These are phyloP conservation scores for Drechmeria coniospora DNA, from an alignment of 2,329 filamentous ascomycete genomes.

Conservation along the genomic window DNA sequence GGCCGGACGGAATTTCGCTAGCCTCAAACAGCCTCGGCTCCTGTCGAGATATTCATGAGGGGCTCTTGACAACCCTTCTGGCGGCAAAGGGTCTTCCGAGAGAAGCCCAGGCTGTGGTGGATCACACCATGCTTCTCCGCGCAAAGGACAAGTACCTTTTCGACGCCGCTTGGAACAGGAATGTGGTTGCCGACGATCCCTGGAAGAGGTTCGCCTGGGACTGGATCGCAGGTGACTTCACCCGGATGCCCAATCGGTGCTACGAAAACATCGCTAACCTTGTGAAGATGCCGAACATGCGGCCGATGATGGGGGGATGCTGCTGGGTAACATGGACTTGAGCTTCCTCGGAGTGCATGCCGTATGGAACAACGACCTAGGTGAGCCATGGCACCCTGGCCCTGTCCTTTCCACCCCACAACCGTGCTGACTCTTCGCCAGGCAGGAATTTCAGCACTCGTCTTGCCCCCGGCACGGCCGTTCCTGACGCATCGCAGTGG, in stretches of 20 bases:
- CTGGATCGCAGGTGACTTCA: constrained; percentile 46
- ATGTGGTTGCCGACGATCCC: constrained; percentile 53
- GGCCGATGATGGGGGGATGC: constrained; percentile 54
- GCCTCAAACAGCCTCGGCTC: constrained; percentile 26
- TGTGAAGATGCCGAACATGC: constrained; percentile 43
- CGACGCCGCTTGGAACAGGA: constrained; percentile 47
- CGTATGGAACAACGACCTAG: constrained; percentile 57
- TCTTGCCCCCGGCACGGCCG: constrained; percentile 26
- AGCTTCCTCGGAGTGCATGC: constrained; percentile 60
- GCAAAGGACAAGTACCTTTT: constrained; percentile 49
- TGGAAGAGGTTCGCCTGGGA: constrained; percentile 71
- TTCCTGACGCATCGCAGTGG: constrained; percentile 38
- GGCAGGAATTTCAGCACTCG: constrained; percentile 33
- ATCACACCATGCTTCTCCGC: constrained; percentile 43
- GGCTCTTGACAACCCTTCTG: constrained; percentile 29
- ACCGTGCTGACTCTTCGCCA: constrained; percentile 11
- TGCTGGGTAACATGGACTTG: constrained; percentile 50
- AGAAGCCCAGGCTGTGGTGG: constrained; percentile 34
- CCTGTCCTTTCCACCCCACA: neutral
- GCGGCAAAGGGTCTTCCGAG: constrained; percentile 30
- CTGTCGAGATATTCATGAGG: constrained; percentile 43
- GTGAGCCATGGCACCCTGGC: constrained; percentile 22
- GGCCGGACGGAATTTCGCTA: constrained; percentile 20
- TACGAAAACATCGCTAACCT: constrained; percentile 6
- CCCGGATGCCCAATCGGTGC: neutral